Evolutionary conservation across 192 early-diverging fungal species (phyloP).

Genomic region (Coemansia sp.): DNA sequence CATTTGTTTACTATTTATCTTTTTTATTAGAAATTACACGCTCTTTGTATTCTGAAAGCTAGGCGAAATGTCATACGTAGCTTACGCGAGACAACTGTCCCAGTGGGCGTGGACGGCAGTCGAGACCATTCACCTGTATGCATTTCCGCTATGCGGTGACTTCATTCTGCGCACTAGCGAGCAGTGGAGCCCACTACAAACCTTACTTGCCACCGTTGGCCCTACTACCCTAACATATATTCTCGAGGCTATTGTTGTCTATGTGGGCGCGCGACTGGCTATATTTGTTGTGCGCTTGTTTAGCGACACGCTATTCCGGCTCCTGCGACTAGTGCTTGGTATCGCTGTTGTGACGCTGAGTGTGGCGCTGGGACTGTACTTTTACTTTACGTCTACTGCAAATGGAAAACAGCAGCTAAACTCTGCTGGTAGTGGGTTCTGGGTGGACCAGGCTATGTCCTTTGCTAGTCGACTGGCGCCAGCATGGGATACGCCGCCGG

Average conservation of each 20-base stretch:
- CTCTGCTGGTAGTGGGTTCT: constrained; percentile 17
- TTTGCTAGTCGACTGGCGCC: constrained; percentile 24
- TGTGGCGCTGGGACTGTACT: constrained; percentile 35
- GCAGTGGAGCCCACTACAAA: constrained; percentile 37
- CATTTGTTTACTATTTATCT: not conserved
- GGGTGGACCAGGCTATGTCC: constrained; percentile 31
- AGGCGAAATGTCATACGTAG: constrained; percentile 29
- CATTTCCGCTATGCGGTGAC: constrained; percentile 32
- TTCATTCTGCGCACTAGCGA: constrained; percentile 17
- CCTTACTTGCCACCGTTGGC: constrained; percentile 20
- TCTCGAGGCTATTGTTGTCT: constrained; percentile 27
- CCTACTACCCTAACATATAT: constrained; percentile 16
- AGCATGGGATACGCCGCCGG: constrained; percentile 12
- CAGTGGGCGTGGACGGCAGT: constrained; percentile 13
- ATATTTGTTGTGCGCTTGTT: constrained; percentile 24
- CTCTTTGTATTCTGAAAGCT: not conserved
- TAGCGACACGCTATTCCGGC: constrained; percentile 47
- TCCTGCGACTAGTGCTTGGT: constrained; percentile 24
- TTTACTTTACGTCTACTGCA: constrained; percentile 32
- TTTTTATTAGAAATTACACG: not conserved
- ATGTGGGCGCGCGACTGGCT: constrained; percentile 9
- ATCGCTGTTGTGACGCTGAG: constrained; percentile 16
- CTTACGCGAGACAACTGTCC: constrained; percentile 20
- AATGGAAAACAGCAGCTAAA: constrained; percentile 16
- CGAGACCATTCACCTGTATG: constrained; percentile 21